A percentile compares a stretch with the other conserved stretches of the same genome.
These are phyloP conservation scores for Colletotrichum sp. DNA, from an alignment of 2,329 filamentous ascomycete genomes.

Conservation along the genomic window DNA sequence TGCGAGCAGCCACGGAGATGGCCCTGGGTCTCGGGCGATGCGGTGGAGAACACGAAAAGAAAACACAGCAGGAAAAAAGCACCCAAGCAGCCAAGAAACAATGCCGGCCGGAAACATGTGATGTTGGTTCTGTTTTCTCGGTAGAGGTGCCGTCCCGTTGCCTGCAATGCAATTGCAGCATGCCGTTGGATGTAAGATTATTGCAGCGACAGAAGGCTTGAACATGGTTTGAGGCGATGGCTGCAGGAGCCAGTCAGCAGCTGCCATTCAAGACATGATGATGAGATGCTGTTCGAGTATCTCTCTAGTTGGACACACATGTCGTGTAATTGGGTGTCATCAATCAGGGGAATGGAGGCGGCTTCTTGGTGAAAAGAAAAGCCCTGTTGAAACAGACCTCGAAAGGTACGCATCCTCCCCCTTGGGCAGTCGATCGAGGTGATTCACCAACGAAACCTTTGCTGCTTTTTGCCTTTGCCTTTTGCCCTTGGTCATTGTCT, in stretches of 20 bases:
- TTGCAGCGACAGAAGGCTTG: not conserved
- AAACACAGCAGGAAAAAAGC: not conserved
- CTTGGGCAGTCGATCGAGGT: not conserved
- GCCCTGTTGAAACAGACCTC: not conserved
- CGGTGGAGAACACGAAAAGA: not conserved
- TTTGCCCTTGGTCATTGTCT: not conserved
- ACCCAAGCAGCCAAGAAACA: not conserved
- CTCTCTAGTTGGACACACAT: not conserved
- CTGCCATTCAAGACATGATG: not conserved
- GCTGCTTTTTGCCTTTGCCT: not conserved
- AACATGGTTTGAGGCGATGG: not conserved
- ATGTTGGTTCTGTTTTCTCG: not conserved
- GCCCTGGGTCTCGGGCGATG: not conserved
- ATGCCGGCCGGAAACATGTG: not conserved
- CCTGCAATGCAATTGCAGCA: not conserved
- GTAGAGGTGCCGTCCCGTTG: not conserved
- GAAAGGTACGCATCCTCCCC: not conserved
- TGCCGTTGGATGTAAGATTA: not conserved
- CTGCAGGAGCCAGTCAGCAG: not conserved
- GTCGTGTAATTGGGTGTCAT: not conserved
- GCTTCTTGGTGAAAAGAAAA: not conserved
- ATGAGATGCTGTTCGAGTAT: not conserved
- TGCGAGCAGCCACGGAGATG: not conserved
- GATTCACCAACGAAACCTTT: not conserved
- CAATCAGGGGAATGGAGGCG: not conserved